Evolutionary conservation across 768 basidiomycete species (phyloP), one percentile per base, ranked within the genome.

Genomic region (Boletus reticulatus): DNA sequence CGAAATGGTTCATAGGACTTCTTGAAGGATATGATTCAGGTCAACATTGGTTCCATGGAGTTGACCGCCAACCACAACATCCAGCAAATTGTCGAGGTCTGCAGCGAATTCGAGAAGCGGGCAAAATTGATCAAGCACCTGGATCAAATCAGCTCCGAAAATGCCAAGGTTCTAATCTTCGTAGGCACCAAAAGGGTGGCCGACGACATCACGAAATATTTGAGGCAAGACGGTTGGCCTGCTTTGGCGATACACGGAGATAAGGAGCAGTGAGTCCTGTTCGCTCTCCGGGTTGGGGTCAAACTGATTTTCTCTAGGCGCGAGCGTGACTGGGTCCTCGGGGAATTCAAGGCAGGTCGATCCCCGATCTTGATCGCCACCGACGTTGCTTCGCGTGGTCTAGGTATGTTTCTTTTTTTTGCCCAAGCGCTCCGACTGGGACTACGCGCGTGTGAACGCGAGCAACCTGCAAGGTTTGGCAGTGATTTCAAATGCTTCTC

Each of bases 171-270:
- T 45, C 82, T 99, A 60, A 99, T 99, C 68, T 99, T 99, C 72
- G 94, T 98, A 58, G 94, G 87, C 19, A 99, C 97, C 24, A 99
- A 98, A 76, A 84, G 96, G 45, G 92, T 96, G 55, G 97, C 97
- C 48, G 97, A 99, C 72, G 97, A 99, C 60, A 89, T 99, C 66
- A 99, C 97, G 19, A 98, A 98, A 75, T 95, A 94, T 67, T 80
- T 99, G 55, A 89, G 97, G 55, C 89, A 92, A 79, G 97, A 99
- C 67, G 97, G 97, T 14, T 99, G 97, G 97, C 97, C 97, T n/a
- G 97, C 97, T 14, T 79, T 99, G 37, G 96, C 97, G 51, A 99
- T 99, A 67, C 97, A 99, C 69, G 97, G 97, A 66, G 97, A 99
- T 79, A 99, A 99, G 76, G 94, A 94, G 78, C 94, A 97, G 91